Base-by-base conservation (phyloP, 2,329 filamentous ascomycete genomes). In the Cytospora schulzeri region DNA sequence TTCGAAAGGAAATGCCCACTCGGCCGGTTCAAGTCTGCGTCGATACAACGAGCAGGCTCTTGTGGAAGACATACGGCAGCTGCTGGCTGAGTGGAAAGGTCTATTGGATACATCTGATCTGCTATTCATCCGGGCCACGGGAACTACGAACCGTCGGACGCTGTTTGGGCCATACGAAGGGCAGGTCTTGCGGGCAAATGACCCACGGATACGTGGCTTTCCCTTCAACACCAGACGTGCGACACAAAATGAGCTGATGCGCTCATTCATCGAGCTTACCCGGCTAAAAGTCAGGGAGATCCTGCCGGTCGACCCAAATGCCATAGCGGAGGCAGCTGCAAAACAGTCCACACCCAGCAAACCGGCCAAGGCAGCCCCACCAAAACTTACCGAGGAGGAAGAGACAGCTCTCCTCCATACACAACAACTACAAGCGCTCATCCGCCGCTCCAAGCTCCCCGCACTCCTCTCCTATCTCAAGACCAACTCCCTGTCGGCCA, bases 11-110 rank as follows among this genome's bases (percentile, higher is more conserved):
- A 89, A 90, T 55, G 95, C 95, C 0, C 93, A 98, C 76, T 98
- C 95, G 4, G 96, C 93, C 9, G 95, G 96, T 75, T 91, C 95
- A 1, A 91, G 88, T 53, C 80, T 99, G 64, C 89, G 95, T 78
- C 86, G 95, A 24, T 96, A 98, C 77, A 99, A 99, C 73, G 96
- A 99, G 77, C 89, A 91, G 69, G 94, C 93, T 1, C 80, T 99
- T 45, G 88, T 90, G 8, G 89, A 91, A n/a, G 96, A 99, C 72
- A 91, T 99, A 7, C 88, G 95, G 29, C 84, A 86, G 35, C 80
- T 99, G 41, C 80, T 99, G 17, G 79, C 81, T 12, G 92, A 94
- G 67, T 99, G 96, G 96, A 94, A 91, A 76, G 80, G 79, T 0
- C 84, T 96, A 76, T 90, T 99, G 59, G 91, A 97, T 73, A 89